Base-by-base conservation (phyloP, 768 basidiomycete genomes). In the Suillus subalutaceus region DNA sequence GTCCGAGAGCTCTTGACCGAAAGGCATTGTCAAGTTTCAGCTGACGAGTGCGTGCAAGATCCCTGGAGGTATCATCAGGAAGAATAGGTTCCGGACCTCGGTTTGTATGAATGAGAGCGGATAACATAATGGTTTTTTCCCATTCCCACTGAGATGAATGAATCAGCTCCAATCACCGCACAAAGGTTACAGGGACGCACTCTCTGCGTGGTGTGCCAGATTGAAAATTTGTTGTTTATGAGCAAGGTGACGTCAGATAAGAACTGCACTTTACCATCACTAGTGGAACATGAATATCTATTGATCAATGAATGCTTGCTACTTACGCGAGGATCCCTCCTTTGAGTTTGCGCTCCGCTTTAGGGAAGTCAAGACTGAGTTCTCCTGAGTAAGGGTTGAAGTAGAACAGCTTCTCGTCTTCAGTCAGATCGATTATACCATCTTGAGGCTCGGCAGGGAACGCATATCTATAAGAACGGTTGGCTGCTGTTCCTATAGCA, bases 51-150 rank as follows among this genome's bases (percentile, higher is more conserved):
- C 84, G 89, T 58, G 73, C 70, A 30, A 73, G 73, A 30, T 65
- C 75, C 37, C 68, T 71, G 3, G 67, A 64, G 4, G 74, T 68
- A 15, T 77, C 73, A 1, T 73, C 71, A n/a, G 75, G 70, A 13
- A 79, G 69, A 23, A 79, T 75, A 23, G 79, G 72, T 26, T 87
- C 82, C 4, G 81, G 77, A 6, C 80, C 84, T 56, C 83, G 85
- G 69, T 90, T 93, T 13, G 87, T 89, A 68, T 96, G 95, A 32
- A 97, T 91, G 62, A 97, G 85, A 12, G 94, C 89, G 2, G 95
- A 93, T 41, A 97, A 77, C 93, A 96, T 96, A 69, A 96, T 95
- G 1, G 94, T 94, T 79, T 96, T n/a, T 96, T 8, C 94, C 94
- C 88, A 96, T 91, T n/a, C 94, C 94, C 94, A 96, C 93, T 94